Evolutionary conservation across 768 basidiomycete species (phyloP).

Genomic region (Cystofilobasidium ferigula): DNA sequence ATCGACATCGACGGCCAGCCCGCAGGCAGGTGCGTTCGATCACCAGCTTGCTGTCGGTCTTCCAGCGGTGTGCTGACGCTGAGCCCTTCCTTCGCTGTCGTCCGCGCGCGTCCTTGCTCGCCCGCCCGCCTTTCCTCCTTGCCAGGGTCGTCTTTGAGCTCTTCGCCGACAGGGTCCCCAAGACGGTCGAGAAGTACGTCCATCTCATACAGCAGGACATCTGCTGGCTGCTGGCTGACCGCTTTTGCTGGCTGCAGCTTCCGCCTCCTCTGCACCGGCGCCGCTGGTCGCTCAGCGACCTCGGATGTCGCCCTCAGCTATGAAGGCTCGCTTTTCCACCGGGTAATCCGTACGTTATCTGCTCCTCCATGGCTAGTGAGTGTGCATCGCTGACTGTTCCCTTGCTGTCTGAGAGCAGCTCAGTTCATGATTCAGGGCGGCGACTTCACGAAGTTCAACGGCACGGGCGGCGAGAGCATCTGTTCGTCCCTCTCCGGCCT

Average conservation of each 20-base stretch:
- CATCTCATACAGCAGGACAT: neutral
- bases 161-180: conserved; percentile 50
- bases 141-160: conserved; percentile 48
- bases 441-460: conserved; percentile 72
- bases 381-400: neutral
- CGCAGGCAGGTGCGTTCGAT: conserved; percentile 4
- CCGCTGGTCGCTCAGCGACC: conserved; percentile 49
- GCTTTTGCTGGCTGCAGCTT: conserved; percentile 47
- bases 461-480: conserved; percentile 70
- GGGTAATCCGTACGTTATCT: conserved; percentile 14
- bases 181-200: conserved; percentile 67
- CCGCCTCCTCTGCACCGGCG: conserved; percentile 73
- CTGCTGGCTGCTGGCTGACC: neutral
- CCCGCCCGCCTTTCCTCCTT: neutral
- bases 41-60: too few relatives aligned
- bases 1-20: conserved; percentile 6
- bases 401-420: conserved; percentile 28
- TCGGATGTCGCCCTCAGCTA: conserved; percentile 66
- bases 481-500: conserved; percentile 38
- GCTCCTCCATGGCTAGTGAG: neutral
- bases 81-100: neutral
- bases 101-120: neutral
- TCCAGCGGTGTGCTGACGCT: neutral
- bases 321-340: conserved; percentile 46
- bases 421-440: conserved; percentile 67